Conservation (phyloP, 2,329 filamentous ascomycete species). For the Magnaporthiopsis incrustans region DNA sequence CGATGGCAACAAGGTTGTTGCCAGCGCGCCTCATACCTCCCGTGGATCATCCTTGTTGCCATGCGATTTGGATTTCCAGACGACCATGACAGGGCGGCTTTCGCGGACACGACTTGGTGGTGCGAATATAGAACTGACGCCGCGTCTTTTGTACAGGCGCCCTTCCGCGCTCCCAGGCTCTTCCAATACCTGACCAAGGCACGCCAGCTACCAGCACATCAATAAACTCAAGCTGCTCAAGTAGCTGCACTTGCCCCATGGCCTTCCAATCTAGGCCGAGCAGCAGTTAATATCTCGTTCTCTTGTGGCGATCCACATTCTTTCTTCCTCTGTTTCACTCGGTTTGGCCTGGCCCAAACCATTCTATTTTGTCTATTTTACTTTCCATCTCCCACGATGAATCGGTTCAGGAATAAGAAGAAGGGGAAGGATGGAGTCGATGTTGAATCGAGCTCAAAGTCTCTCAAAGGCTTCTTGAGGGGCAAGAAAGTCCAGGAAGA, state of each 20-base stretch:
- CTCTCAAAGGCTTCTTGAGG: slow-evolving; percentile 39
- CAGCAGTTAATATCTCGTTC: not conserved
- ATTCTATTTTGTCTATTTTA: not conserved
- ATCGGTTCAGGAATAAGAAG: slow-evolving; percentile 69
- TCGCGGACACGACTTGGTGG: not conserved
- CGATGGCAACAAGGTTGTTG: not conserved
- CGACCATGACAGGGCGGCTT: too few species aligned
- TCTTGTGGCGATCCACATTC: not conserved
- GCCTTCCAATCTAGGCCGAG: not conserved
- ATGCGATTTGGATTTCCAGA: too few species aligned
- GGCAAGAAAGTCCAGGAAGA: slow-evolving; percentile 46
- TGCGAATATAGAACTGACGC: not conserved
- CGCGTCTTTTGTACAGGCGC: not conserved
- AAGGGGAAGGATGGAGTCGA: slow-evolving; percentile 56
- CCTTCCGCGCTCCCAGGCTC: too few species aligned
- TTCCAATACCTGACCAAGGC: not conserved
- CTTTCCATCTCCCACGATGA: slow-evolving; percentile 43
- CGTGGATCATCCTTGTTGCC: too few species aligned
- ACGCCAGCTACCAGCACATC: not conserved
- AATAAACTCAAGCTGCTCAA: not conserved
- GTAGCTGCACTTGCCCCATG: not conserved
- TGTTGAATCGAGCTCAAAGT: slow-evolving; percentile 42
- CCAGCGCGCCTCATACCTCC: too few species aligned
- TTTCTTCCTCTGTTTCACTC: not conserved
- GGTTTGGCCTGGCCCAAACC: not conserved